Evolutionary conservation across 352 stramenopile species (phyloP).

Genomic region (Globisporangium irregulare): DNA sequence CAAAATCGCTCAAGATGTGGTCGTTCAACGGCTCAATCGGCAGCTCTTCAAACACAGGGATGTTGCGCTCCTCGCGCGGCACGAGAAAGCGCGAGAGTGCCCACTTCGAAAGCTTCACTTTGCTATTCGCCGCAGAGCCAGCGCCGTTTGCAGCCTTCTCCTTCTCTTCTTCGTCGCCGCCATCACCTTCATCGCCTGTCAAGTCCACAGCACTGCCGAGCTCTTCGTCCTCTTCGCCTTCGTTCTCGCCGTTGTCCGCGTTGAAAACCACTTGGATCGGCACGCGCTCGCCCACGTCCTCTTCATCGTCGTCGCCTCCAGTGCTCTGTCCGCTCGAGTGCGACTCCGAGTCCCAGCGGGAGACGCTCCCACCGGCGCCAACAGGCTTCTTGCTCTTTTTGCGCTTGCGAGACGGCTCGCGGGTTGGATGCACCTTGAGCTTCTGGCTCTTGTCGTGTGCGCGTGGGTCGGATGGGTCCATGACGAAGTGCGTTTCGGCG

Average conservation of each 20-base stretch:
- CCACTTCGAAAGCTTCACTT: conserved; percentile 67
- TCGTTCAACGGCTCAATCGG: conserved; percentile 80
- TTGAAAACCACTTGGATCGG: conserved; percentile 21
- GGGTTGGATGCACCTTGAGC: conserved; percentile 31
- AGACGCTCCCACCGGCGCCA: conserved; percentile 16
- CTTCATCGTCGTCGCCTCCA: conserved; percentile 15
- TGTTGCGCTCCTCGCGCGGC: conserved; percentile 46
- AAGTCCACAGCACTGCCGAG: conserved; percentile 24
- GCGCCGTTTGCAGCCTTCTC: conserved; percentile 1
- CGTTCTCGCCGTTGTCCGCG: conserved; percentile 15
- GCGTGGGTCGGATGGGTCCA: conserved; percentile 76
- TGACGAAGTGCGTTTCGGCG: conserved; percentile 48
- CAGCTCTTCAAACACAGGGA: conserved; percentile 53
- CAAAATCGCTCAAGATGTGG: conserved; percentile 82
- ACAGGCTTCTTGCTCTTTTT: conserved; percentile 21
- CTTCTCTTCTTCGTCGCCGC: conserved; percentile 1
- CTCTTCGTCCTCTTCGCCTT: conserved; percentile 21
- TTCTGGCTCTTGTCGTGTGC: conserved; percentile 43
- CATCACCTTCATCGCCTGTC: conserved; percentile 16
- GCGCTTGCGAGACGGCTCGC: conserved; percentile 10
- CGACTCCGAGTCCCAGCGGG: conserved; percentile 65
- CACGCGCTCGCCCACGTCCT: conserved; percentile 51
- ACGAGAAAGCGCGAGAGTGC: conserved; percentile 66
- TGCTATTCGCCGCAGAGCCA: conserved; percentile 1
- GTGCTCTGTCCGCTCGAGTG: conserved; percentile 20